Evolutionary conservation across 768 basidiomycete genomes (phyloP).

Genomic region (Neoboletus subvelutipes): DNA sequence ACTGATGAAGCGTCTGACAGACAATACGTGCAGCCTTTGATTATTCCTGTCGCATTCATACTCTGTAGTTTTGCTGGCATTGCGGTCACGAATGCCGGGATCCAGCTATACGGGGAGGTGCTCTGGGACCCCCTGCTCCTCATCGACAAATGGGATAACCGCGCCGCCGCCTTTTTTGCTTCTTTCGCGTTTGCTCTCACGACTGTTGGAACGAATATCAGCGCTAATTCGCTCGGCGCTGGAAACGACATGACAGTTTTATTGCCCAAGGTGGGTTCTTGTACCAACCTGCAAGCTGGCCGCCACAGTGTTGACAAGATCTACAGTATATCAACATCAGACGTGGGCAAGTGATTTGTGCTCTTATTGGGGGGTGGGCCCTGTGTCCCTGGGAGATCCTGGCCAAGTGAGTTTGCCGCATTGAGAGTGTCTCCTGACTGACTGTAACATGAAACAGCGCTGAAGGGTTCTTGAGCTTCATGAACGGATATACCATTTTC

Average conservation of each 20-base stretch:
- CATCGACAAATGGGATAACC: slow-evolving; percentile 81
- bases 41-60: slow-evolving; percentile 78
- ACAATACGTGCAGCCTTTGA: slow-evolving; percentile 70
- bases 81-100: slow-evolving; percentile 75
- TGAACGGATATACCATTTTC: slow-evolving; percentile 84
- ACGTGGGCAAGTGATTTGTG: slow-evolving; percentile 77
- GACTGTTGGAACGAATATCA: slow-evolving; percentile 44
- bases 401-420: slow-evolving; percentile 31
- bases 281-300: not conserved
- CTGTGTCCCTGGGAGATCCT: slow-evolving; percentile 89
- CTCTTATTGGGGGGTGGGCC: slow-evolving; percentile 80
- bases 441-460: slow-evolving; percentile 35
- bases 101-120: slow-evolving; percentile 48
- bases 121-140: slow-evolving; percentile 67
- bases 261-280: slow-evolving; percentile 59
- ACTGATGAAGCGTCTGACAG: slow-evolving; percentile 33
- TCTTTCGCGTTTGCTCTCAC: slow-evolving; percentile 61
- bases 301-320: not conserved
- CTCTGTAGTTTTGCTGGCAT: slow-evolving; percentile 78
- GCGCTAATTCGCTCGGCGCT: slow-evolving; percentile 64
- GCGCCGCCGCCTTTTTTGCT: slow-evolving; percentile 83
- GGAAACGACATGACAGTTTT: slow-evolving; percentile 84
- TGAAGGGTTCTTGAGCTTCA: slow-evolving; percentile 69
- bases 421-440: not conserved
- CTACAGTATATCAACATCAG: slow-evolving; percentile 61